These are phyloP conservation scores for Rutidosis leptorrhynchoides DNA, from an alignment of 129 eudicot genomes.

Conservation along the genomic window DNA sequence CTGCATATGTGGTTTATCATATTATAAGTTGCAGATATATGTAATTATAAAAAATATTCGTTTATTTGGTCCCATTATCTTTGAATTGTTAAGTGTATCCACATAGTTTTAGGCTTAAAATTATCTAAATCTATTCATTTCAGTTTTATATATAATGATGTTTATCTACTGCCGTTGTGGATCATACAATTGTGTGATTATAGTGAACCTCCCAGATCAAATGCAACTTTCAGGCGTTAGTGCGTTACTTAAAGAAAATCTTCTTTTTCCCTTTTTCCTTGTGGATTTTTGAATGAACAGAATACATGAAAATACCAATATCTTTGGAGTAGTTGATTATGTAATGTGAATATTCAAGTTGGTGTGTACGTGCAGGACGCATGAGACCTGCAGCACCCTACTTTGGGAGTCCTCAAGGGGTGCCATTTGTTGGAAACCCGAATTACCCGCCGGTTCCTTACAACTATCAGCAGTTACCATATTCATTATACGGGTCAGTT, in stretches of 20 bases:
- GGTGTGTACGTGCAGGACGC: slow-evolving; percentile 39
- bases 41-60: too few relatives aligned
- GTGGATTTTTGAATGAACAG: neutral
- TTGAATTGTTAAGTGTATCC: neutral
- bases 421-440: slow-evolving; percentile 41
- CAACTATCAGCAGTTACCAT: slow-evolving; percentile 52
- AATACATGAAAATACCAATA: slow-evolving; percentile 8
- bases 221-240: neutral
- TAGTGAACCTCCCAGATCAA: neutral
- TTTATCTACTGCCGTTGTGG: neutral
- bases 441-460: slow-evolving; percentile 47
- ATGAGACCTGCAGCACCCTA: slow-evolving; percentile 45
- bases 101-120: neutral
- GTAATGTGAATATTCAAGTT: slow-evolving; percentile 15
- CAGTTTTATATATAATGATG: neutral
- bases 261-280: neutral
- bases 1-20: too few relatives aligned
- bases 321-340: neutral
- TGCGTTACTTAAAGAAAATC: neutral
- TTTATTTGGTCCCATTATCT: neutral
- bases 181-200: neutral
- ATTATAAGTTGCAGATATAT: too few relatives aligned
- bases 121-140: neutral
- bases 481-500: slow-evolving; percentile 54
- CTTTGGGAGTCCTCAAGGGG: slow-evolving; percentile 45